Evolutionary conservation across 2,329 filamentous ascomycete species (phyloP).

Genomic region (Colletotrichum sp.): DNA sequence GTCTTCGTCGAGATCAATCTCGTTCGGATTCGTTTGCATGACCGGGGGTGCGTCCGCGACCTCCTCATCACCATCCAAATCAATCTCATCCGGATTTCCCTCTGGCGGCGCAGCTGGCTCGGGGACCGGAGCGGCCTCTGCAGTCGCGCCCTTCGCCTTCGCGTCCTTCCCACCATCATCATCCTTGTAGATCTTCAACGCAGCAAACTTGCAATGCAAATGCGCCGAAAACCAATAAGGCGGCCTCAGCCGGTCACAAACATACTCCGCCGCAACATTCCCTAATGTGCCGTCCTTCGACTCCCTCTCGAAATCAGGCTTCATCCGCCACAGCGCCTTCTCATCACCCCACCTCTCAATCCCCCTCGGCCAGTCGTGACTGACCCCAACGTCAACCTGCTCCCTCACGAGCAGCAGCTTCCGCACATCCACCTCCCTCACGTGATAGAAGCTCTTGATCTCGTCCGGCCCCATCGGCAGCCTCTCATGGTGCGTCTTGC

Average conservation of each 20-base stretch:
- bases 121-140: neutral
- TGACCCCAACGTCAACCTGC: conserved; percentile 89
- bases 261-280: conserved; percentile 77
- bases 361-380: conserved; percentile 92
- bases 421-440: conserved; percentile 87
- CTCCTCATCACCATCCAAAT: conserved; percentile 18
- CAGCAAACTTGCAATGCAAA: conserved; percentile 86
- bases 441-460: conserved; percentile 84
- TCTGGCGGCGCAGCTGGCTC: neutral
- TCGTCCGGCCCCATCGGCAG: conserved; percentile 83
- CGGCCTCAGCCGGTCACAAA: conserved; percentile 83
- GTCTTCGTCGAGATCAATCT: conserved; percentile 73
- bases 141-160: neutral
- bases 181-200: conserved; percentile 62
- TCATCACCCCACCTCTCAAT: conserved; percentile 81
- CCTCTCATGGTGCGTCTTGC: conserved; percentile 81
- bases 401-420: conserved; percentile 86
- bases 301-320: conserved; percentile 78
- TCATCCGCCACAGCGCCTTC: conserved; percentile 70
- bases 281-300: conserved; percentile 78
- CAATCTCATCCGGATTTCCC: conserved; percentile 21
- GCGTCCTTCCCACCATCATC: conserved; percentile 30
- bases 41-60: neutral
- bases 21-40: conserved; percentile 60
- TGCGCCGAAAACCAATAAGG: conserved; percentile 94